These are phyloP conservation scores for Hypoxylon rubiginosum DNA, from an alignment of 2,329 filamentous ascomycete genomes.

Conservation along the genomic window DNA sequence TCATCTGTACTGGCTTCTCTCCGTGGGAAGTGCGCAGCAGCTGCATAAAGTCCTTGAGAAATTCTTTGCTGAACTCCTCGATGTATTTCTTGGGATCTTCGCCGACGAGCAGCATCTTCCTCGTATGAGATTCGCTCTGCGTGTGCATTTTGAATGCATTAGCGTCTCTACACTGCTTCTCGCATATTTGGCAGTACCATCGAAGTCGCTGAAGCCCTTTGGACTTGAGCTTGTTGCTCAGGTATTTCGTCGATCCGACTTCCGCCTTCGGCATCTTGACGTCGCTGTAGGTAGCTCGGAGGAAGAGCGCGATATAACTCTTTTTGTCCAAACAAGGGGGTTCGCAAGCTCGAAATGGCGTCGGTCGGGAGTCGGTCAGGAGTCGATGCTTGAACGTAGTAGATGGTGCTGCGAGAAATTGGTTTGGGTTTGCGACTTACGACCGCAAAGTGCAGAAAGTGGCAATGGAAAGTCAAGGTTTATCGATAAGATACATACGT, in stretches of 20 bases:
- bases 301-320: neutral
- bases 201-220: constrained; percentile 83
- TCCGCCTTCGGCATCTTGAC: constrained; percentile 90
- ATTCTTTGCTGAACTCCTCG: constrained; percentile 84
- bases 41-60: constrained; percentile 82
- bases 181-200: constrained; percentile 92
- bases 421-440: constrained; percentile 6
- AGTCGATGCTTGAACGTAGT: neutral
- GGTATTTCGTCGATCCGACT: constrained; percentile 89
- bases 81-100: constrained; percentile 89
- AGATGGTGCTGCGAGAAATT: neutral
- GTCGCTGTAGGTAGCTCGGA: constrained; percentile 15
- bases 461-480: neutral
- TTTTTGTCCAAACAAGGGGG: neutral
- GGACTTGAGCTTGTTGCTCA: constrained; percentile 91
- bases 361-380: neutral
- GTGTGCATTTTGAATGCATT: constrained; percentile 95
- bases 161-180: constrained; percentile 82
- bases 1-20: constrained; percentile 89
- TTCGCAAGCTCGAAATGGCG: neutral
- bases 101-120: constrained; percentile 89
- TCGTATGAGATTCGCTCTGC: constrained; percentile 62
- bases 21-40: constrained; percentile 87
- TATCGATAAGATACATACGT: neutral
- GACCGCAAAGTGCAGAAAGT: constrained; percentile 18